Evolutionary conservation across 352 stramenopile species (phyloP).

Genomic region (Phytophthora pistaciae): DNA sequence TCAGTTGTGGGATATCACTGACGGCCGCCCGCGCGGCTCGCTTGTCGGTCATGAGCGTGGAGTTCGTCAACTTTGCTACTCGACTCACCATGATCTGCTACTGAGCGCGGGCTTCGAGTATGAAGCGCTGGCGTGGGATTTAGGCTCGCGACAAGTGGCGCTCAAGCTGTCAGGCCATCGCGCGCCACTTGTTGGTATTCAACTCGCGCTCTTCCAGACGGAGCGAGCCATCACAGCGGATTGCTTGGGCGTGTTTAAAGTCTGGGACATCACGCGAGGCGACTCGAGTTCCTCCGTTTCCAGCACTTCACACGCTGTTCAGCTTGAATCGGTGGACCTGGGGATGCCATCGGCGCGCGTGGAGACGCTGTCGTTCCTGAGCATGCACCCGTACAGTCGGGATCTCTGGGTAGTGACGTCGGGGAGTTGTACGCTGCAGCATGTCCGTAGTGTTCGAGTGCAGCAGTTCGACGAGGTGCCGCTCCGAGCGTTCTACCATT

Average conservation of each 20-base stretch:
- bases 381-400: slow-evolving; percentile 56
- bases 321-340: slow-evolving; percentile 74
- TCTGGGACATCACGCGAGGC: slow-evolving; percentile 84
- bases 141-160: slow-evolving; percentile 78
- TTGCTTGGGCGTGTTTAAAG: slow-evolving; percentile 74
- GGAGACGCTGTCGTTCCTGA: slow-evolving; percentile 66
- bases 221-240: slow-evolving; percentile 88
- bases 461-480: slow-evolving; percentile 81
- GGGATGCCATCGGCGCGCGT: slow-evolving; percentile 62
- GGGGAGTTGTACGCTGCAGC: slow-evolving; percentile 59
- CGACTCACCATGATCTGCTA: slow-evolving; percentile 73
- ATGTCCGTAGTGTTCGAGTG: slow-evolving; percentile 62
- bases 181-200: slow-evolving; percentile 76
- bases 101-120: slow-evolving; percentile 89
- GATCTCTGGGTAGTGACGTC: slow-evolving; percentile 70
- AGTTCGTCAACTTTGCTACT: slow-evolving; percentile 85
- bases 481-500: slow-evolving; percentile 76
- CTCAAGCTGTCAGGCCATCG: slow-evolving; percentile 76
- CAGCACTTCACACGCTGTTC: slow-evolving; percentile 57
- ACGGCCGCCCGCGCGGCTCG: slow-evolving; percentile 63
- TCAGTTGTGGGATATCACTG: slow-evolving; percentile 84
- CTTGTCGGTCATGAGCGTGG: slow-evolving; percentile 72
- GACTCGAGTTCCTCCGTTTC: slow-evolving; percentile 33
- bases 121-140: slow-evolving; percentile 85
- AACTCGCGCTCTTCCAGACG: slow-evolving; percentile 76